phyloP scores from a whole-genome alignment of 768 basidiomycete species.

The Termitomyces bulborhizus region DNA sequence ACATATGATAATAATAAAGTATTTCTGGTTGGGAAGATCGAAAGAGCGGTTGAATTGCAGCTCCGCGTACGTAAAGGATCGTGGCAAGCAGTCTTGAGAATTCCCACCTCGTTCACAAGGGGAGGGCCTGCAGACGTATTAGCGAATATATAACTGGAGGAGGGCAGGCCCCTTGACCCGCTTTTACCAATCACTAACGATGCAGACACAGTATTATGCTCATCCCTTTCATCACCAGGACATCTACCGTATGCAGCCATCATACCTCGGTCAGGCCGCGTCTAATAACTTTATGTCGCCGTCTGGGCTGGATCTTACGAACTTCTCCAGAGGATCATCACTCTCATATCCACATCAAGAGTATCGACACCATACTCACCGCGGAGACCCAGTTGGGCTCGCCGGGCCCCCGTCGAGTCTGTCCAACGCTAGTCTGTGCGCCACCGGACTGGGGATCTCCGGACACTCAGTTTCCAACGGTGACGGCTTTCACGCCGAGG shows the following conservation, averaged over 20 bases:
- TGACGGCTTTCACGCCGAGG: constrained; percentile 32
- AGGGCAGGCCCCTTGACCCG: constrained; percentile 25
- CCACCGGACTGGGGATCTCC: constrained; percentile 40
- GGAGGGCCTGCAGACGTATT: constrained; percentile 34
- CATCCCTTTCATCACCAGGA: constrained; percentile 21
- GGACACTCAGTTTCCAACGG: constrained; percentile 20
- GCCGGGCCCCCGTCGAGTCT: constrained; percentile 23
- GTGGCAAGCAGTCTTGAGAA: constrained; percentile 37
- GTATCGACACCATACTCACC: constrained; percentile 35
- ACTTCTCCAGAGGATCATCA: constrained; percentile 51
- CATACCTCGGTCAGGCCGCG: constrained; percentile 14
- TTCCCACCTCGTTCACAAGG: constrained; percentile 36
- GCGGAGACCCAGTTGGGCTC: constrained; percentile 27
- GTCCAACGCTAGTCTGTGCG: constrained; percentile 29
- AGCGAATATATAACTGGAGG: constrained; percentile 41
- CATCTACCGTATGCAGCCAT: constrained; percentile 19
- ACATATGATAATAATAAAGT: constrained; percentile 8
- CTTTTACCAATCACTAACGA: constrained; percentile 26
- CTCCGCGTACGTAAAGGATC: constrained; percentile 43
- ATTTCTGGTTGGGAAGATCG: constrained; percentile 22
- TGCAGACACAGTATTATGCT: constrained; percentile 32
- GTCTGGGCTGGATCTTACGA: constrained; percentile 26
- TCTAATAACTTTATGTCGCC: constrained; percentile 24
- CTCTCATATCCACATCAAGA: constrained; percentile 37
- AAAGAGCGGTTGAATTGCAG: constrained; percentile 28